Evolutionary conservation across 352 stramenopile species (phyloP).

Genomic region (Pseudoperonospora humuli): DNA sequence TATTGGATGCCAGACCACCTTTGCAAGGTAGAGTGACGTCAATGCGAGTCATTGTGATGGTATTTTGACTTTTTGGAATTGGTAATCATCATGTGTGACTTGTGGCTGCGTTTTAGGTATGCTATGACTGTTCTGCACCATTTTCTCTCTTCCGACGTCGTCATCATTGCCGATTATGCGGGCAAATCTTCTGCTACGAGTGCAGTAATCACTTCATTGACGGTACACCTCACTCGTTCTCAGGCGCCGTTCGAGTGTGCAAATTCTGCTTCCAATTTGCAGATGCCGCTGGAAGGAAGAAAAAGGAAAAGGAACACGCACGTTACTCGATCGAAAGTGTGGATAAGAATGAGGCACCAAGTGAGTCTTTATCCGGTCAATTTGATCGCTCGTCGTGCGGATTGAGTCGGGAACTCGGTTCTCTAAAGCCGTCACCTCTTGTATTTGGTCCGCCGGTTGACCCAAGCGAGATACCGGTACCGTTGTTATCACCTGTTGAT

Average conservation of each 20-base stretch:
- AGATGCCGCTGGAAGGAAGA: conserved; percentile 31
- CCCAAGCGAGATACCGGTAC: conserved; percentile 10
- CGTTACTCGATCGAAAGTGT: conserved; percentile 14
- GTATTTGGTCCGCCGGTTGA: conserved; percentile 27
- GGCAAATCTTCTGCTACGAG: conserved; percentile 81
- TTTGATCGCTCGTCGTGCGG: conserved; percentile 21
- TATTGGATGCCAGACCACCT: conserved; percentile 85
- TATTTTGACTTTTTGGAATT: too few relatives aligned
- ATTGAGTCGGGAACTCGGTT: conserved; percentile 8
- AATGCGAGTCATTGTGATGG: not conserved
- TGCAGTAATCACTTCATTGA: conserved; percentile 77
- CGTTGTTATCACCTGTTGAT: conserved; percentile 24
- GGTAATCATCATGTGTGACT: not conserved
- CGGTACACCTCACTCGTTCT: conserved; percentile 45
- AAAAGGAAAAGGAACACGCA: conserved; percentile 13
- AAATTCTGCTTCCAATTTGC: conserved; percentile 63
- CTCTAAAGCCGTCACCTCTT: conserved; percentile 27
- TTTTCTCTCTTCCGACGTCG: conserved; percentile 80
- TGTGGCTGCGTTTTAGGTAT: conserved; percentile 40
- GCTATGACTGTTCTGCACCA: conserved; percentile 66
- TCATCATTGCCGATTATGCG: conserved; percentile 83
- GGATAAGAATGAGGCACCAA: conserved; percentile 16
- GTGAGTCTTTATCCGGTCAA: conserved; percentile 10
- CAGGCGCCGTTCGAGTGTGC: conserved; percentile 58
- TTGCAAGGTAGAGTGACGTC: conserved; percentile 45